Evolutionary conservation across 805 yeast species (phyloP).

Genomic region (Lipomyces chichibuensis): DNA sequence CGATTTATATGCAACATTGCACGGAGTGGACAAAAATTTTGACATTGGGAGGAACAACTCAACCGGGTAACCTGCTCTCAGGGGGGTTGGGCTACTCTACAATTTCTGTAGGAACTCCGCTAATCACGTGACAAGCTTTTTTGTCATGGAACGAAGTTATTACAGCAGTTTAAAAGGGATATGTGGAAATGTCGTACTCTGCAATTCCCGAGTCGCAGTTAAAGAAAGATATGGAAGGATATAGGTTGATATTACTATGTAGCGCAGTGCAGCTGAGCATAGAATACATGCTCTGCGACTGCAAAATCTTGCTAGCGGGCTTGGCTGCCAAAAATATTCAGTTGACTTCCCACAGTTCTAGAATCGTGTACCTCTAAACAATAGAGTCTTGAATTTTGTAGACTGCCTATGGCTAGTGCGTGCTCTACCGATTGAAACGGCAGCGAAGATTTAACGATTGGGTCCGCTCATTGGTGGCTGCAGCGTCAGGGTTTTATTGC

Average conservation of each 20-base stretch:
- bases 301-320: too few relatives aligned
- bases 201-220: neutral
- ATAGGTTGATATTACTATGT: neutral
- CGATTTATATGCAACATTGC: neutral
- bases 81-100: too few relatives aligned
- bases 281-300: too few relatives aligned
- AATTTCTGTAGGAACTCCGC: neutral
- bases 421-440: too few relatives aligned
- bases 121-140: neutral
- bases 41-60: neutral
- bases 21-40: neutral
- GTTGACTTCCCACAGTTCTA: too few relatives aligned
- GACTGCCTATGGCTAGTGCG: too few relatives aligned
- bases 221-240: neutral
- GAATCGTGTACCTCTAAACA: too few relatives aligned
- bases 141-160: neutral
- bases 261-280: too few relatives aligned
- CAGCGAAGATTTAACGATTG: too few relatives aligned
- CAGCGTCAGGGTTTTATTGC: neutral
- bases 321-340: too few relatives aligned
- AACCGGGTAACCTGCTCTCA: neutral
- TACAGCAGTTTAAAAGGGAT: neutral
- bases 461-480: neutral
- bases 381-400: too few relatives aligned
- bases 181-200: neutral